Percentiles rank a stretch among this genome's conserved stretches.
These are phyloP conservation scores for Plasmodium chabaudi DNA, from an alignment of 169 alveolate species.

Conservation along the genomic window DNA sequence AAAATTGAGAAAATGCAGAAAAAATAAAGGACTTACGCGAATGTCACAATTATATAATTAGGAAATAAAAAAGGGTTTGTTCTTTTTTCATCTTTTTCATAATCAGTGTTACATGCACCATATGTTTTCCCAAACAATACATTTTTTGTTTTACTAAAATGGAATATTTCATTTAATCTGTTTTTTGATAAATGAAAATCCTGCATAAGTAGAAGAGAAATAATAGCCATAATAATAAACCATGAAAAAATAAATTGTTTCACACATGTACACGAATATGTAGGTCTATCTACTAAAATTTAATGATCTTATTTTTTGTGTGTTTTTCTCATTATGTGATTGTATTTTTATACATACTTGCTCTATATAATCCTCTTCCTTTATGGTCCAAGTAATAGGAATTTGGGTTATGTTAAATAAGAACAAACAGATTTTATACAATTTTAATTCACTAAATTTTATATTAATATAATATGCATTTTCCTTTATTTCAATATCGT, in stretches of 20 bases:
- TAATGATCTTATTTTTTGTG: neutral
- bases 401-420: slow-evolving; percentile 47
- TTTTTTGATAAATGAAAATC: slow-evolving; percentile 2
- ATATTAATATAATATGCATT: slow-evolving; percentile 29
- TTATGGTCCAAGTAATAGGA: slow-evolving; percentile 56
- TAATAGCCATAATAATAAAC: no score
- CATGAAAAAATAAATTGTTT: neutral
- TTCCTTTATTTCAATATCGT: slow-evolving; percentile 44
- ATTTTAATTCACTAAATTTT: slow-evolving; percentile 46
- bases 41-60: slow-evolving; percentile 61
- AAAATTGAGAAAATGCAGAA: neutral
- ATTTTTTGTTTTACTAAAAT: slow-evolving; percentile 64
- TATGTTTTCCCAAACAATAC: slow-evolving; percentile 66
- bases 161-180: slow-evolving; percentile 21
- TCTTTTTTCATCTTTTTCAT: slow-evolving; percentile 32
- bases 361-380: slow-evolving; percentile 26
- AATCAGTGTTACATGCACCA: slow-evolving; percentile 2
- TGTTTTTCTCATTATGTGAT: no score
- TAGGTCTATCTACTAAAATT: no score
- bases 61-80: slow-evolving; percentile 65
- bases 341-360: slow-evolving; percentile 12
- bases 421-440: slow-evolving; percentile 55
- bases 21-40: slow-evolving; percentile 44
- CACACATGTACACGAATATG: neutral
- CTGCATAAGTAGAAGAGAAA: slow-evolving; percentile 7